Evolutionary conservation across 768 basidiomycete species (phyloP).

Genomic region (Pulveroboletus sp.): DNA sequence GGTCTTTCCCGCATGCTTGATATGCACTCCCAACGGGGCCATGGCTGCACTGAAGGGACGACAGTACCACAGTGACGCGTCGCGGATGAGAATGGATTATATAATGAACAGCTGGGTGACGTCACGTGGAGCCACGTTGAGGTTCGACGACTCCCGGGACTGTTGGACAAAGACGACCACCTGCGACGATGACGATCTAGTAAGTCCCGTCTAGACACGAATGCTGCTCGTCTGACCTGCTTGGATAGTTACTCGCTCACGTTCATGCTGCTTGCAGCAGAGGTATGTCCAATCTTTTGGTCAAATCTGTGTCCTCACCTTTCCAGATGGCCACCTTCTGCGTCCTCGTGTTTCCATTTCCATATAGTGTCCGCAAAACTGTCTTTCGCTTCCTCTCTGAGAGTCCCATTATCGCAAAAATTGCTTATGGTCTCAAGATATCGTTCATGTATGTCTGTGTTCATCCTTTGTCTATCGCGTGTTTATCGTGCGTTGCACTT

Average conservation of each 20-base stretch:
- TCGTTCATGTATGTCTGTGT: constrained; percentile 75
- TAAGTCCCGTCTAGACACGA: constrained; percentile 9
- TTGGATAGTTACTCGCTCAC: constrained; percentile 66
- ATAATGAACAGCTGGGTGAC: constrained; percentile 20
- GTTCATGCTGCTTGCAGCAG: constrained; percentile 73
- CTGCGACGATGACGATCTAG: constrained; percentile 45
- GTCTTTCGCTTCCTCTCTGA: constrained; percentile 71
- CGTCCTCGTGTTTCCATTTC: constrained; percentile 79
- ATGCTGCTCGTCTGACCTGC: not conserved
- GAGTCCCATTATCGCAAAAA: constrained; percentile 67
- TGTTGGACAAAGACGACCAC: not conserved
- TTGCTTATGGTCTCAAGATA: constrained; percentile 90
- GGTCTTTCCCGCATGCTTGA: constrained; percentile 88
- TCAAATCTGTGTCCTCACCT: not conserved
- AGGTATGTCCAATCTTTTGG: constrained; percentile 36
- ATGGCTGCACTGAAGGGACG: constrained; percentile 33
- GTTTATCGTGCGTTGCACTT: not conserved
- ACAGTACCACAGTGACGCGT: constrained; percentile 17
- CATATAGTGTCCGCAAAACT: constrained; percentile 62
- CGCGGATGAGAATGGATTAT: constrained; percentile 29
- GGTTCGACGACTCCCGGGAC: too few relatives aligned
- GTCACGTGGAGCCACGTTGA: constrained; percentile 17
- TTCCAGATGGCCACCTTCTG: constrained; percentile 77
- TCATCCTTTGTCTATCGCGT: not conserved
- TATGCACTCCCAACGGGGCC: constrained; percentile 67